Conservation (phyloP, 495 filamentous ascomycete genomes). For the Xylaria nigripes region DNA sequence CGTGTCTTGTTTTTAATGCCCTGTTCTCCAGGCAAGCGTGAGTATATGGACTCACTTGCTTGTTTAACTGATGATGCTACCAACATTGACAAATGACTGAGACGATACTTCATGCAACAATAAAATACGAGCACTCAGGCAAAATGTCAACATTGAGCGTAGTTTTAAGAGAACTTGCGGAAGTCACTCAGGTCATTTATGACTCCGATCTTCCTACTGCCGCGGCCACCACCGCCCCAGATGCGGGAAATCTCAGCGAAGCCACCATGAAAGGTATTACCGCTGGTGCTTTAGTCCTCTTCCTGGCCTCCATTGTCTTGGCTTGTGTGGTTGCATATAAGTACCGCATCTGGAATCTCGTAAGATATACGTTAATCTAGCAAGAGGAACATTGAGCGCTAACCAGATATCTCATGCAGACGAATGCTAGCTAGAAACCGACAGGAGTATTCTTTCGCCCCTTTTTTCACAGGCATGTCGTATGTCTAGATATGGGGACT, state of each 20-base stretch:
- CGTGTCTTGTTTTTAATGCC: too few species aligned
- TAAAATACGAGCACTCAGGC: background rate
- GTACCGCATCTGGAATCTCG: background rate
- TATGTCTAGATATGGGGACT: too few species aligned
- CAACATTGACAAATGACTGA: too few species aligned
- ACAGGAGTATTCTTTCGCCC: too few species aligned
- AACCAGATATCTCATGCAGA: too few species aligned
- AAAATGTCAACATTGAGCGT: background rate
- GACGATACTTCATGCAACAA: too few species aligned
- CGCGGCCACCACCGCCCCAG: background rate
- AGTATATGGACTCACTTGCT: too few species aligned
- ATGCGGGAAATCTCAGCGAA: background rate
- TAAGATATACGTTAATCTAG: background rate
- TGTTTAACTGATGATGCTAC: too few species aligned
- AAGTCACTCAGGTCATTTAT: background rate
- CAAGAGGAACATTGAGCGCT: too few species aligned
- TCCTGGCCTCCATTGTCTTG: background rate
- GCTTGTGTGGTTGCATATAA: background rate
- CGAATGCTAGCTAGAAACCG: too few species aligned
- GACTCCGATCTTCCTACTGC: background rate
- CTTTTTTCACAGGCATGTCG: too few species aligned
- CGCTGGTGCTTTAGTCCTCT: background rate
- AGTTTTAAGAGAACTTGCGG: background rate
- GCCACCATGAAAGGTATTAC: background rate
- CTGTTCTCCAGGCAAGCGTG: too few species aligned